Evolutionary conservation across 306 rosid species (phyloP).

Genomic region (Gynostemma pentaphyllum): DNA sequence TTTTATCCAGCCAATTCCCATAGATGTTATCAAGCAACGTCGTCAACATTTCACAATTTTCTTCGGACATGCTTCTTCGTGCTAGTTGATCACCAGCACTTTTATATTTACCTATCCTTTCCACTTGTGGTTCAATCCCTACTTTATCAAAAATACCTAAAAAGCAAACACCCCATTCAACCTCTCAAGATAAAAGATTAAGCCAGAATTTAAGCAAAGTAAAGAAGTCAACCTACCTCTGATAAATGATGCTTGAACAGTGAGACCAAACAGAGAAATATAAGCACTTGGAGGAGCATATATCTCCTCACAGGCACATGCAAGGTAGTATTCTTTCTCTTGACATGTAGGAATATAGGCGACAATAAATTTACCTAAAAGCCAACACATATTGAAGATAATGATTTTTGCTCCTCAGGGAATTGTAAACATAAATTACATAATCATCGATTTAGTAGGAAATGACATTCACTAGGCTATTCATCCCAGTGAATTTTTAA

Average conservation of each 20-base stretch:
- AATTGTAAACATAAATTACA: conserved; percentile 4
- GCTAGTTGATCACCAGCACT: conserved; percentile 86
- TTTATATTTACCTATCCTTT: conserved; percentile 88
- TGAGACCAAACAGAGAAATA: conserved; percentile 80
- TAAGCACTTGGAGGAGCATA: conserved; percentile 93
- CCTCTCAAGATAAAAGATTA: conserved; percentile 8
- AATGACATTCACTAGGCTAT: neutral
- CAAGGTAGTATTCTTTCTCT: conserved; percentile 90
- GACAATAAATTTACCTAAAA: conserved; percentile 71
- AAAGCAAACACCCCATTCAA: conserved; percentile 10
- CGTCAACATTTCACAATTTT: conserved; percentile 76
- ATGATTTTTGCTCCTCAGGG: neutral
- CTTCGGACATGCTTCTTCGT: conserved; percentile 62
- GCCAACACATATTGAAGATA: conserved; percentile 11
- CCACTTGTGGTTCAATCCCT: conserved; percentile 87
- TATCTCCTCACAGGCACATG: conserved; percentile 91
- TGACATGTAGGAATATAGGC: conserved; percentile 76
- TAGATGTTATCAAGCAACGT: conserved; percentile 79
- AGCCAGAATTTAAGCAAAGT: conserved; percentile 15
- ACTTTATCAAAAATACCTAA: conserved; percentile 73
- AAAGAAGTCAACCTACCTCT: conserved; percentile 44
- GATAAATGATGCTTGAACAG: conserved; percentile 75
- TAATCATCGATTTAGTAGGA: neutral
- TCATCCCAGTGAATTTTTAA: too few species aligned
- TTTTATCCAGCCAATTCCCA: conserved; percentile 75